These are phyloP conservation scores for Phellinidium pouzarii DNA, from an alignment of 1,284 basidiomycete genomes.

Conservation along the genomic window DNA sequence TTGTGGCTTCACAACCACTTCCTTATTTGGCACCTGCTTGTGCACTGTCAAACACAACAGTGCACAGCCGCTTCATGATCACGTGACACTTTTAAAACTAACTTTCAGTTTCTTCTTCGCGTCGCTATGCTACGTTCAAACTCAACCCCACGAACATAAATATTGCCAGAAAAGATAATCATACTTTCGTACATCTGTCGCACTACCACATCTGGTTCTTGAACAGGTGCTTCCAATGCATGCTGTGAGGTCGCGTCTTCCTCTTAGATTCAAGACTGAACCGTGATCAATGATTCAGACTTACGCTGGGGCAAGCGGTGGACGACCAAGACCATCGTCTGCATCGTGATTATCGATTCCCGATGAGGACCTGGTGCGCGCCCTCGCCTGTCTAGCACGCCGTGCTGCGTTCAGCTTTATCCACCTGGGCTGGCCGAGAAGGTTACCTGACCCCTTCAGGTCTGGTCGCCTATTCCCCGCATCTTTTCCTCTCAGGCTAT, in stretches of 20 bases:
- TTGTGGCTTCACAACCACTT: not conserved
- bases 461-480: too few relatives aligned
- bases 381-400: too few relatives aligned
- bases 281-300: not conserved
- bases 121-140: too few relatives aligned
- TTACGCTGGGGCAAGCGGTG: not conserved
- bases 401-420: too few relatives aligned
- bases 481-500: not conserved
- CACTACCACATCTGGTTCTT: not conserved
- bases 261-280: not conserved
- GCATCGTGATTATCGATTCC: not conserved
- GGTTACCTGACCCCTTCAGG: too few relatives aligned
- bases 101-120: too few relatives aligned
- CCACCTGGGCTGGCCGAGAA: too few relatives aligned
- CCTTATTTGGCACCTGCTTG: not conserved
- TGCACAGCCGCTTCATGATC: too few relatives aligned
- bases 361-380: not conserved
- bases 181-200: too few relatives aligned
- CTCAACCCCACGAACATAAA: not conserved
- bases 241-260: not conserved
- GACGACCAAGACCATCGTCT: not conserved
- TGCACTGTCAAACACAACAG: too few relatives aligned
- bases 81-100: too few relatives aligned
- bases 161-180: not conserved
- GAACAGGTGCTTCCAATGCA: not conserved